Evolutionary conservation across 306 rosid genomes (phyloP), one percentile per base, ranked within the genome.

Genomic region (Vigna unguiculata): DNA sequence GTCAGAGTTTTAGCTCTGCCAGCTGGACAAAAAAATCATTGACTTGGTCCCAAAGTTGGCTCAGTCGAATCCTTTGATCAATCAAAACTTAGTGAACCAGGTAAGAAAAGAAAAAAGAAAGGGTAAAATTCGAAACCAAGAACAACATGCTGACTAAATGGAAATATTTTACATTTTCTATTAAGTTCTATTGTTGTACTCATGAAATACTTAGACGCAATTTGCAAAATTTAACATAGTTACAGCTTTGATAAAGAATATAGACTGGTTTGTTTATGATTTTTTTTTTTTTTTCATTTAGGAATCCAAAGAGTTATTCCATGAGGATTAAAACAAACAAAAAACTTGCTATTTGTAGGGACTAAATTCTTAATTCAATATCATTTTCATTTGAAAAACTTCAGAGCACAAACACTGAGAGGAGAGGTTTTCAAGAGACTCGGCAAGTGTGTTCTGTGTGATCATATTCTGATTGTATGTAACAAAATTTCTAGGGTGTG

Each of bases 171-270:
- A 12, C 51, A 34, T 54, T 4, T 71, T 71, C 52, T 16, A 19
- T 71, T 36, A 60, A 21, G 63, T 25, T 70, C 30, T 69, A 49
- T 32, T 1, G 0, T 32, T 48, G 25, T 16, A 28, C 60, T 9
- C 74, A 16, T 21, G 51, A 69, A 69, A 48, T 69, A 11, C 24
- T 71, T 71, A 15, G n/a, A 16, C 11, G 66, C 65, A 59, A 8
- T 25, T 28, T 14, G 41, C 20, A 59, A 6, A 59, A 59, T 59
- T 12, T 28, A 59, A 59, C 20, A 14, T 3, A 4, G 5, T 25
- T 20, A 16, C 16, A 60, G 3, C 21, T 28, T 60, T 15, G 20
- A 60, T 3, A 15, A 15, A 30, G 21, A 28, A 25, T 25, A 1
- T 10, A 25, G 41, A 59, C 20, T 3, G 0, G 20, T 59, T 57